Evolutionary conservation across 192 early-diverging fungal species (phyloP).

Genomic region (Entomortierella beljakovae): DNA sequence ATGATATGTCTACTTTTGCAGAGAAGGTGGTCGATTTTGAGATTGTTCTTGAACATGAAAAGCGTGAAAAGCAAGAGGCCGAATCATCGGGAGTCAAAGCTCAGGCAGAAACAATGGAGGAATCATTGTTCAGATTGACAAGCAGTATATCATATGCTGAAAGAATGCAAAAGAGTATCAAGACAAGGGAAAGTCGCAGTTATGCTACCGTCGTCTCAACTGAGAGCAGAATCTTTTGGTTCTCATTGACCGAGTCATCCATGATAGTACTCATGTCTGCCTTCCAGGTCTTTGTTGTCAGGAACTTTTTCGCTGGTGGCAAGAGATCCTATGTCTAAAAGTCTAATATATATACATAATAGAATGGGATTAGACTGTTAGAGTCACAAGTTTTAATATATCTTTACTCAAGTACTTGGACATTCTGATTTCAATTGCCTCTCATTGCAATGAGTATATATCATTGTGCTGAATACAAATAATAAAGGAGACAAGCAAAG

Average conservation of each 20-base stretch:
- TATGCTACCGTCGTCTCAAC: slow-evolving; percentile 91
- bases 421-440: no score
- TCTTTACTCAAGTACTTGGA: no score
- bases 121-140: slow-evolving; percentile 71
- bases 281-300: slow-evolving; percentile 95
- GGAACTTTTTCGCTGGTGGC: slow-evolving; percentile 87
- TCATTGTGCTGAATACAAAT: no score
- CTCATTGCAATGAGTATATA: no score
- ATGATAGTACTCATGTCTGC: slow-evolving; percentile 87
- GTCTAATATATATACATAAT: no score
- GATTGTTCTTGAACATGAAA: slow-evolving; percentile 91
- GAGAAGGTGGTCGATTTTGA: slow-evolving; percentile 98
- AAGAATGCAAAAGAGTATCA: slow-evolving; percentile 89
- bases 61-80: slow-evolving; percentile 42
- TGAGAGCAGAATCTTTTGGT: slow-evolving; percentile 92
- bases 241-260: slow-evolving; percentile 81
- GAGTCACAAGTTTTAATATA: no score
- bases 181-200: slow-evolving; percentile 92
- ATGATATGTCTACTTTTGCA: slow-evolving; percentile 92
- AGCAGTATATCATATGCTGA: slow-evolving; percentile 75
- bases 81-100: slow-evolving; percentile 45
- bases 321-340: slow-evolving; percentile 68
- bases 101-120: slow-evolving; percentile 65
- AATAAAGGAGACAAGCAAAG: no score
- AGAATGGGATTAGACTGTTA: no score